Conservation (phyloP, 2,329 filamentous ascomycete genomes). For the Fusarium foetens region DNA sequence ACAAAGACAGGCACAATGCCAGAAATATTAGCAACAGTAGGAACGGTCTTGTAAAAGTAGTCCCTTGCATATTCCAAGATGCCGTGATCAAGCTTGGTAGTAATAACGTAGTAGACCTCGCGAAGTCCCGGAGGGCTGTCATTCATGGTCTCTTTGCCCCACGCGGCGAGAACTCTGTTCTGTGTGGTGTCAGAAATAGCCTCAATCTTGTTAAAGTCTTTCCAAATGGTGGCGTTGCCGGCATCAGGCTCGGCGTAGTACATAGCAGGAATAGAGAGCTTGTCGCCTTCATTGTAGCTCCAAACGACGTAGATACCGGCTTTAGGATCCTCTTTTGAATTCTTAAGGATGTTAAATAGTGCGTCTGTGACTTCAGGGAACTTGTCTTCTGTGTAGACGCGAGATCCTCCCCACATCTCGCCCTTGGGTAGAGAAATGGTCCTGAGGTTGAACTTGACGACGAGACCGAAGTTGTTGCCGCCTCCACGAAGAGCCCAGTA, state of each 20-base stretch:
- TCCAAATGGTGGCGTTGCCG: slow-evolving; percentile 48
- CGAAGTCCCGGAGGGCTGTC: slow-evolving; percentile 9
- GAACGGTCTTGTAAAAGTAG: slow-evolving; percentile 38
- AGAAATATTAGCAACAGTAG: slow-evolving; percentile 29
- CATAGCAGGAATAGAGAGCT: slow-evolving; percentile 41
- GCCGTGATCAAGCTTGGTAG: slow-evolving; percentile 8
- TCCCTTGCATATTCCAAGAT: slow-evolving; percentile 7
- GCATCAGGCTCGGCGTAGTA: slow-evolving; percentile 52
- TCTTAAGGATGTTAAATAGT: slow-evolving; percentile 41
- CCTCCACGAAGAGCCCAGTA: slow-evolving; percentile 57
- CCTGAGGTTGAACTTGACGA: slow-evolving; percentile 28
- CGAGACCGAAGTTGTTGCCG: slow-evolving; percentile 43
- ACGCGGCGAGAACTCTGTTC: background rate
- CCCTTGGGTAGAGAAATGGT: slow-evolving; percentile 9
- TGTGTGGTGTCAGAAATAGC: slow-evolving; percentile 11
- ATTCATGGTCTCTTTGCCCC: slow-evolving; percentile 3
- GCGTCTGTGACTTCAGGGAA: slow-evolving; percentile 47
- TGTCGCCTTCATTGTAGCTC: background rate
- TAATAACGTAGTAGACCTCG: slow-evolving; percentile 20
- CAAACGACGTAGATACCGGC: slow-evolving; percentile 15
- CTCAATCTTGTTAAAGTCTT: slow-evolving; percentile 49
- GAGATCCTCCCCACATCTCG: slow-evolving; percentile 41
- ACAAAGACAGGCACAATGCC: slow-evolving; percentile 44
- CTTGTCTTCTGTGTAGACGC: slow-evolving; percentile 45
- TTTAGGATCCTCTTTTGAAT: slow-evolving; percentile 19